Evolutionary conservation across 768 basidiomycete species (phyloP).

Genomic region (Boletus insuetus): DNA sequence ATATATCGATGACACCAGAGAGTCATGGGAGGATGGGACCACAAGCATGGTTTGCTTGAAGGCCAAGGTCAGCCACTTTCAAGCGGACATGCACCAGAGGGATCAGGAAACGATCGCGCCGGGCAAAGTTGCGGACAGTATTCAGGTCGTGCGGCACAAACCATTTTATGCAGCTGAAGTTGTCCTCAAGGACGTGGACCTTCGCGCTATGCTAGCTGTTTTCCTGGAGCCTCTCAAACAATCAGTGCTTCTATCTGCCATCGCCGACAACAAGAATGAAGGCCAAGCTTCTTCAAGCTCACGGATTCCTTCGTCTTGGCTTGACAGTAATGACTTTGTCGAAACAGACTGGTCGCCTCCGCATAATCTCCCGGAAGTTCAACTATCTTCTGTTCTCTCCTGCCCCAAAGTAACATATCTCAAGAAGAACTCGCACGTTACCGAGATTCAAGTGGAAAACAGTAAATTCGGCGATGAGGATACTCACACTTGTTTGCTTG

Average conservation of each 20-base stretch:
- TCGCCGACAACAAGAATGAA: constrained; percentile 45
- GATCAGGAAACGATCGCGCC: constrained; percentile 71
- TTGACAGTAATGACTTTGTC: constrained; percentile 77
- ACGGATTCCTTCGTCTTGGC: constrained; percentile 58
- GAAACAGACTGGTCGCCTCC: constrained; percentile 67
- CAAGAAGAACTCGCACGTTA: constrained; percentile 51
- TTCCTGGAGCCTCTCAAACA: constrained; percentile 74
- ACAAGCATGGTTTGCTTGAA: constrained; percentile 85
- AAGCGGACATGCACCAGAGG: constrained; percentile 90
- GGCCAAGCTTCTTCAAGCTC: constrained; percentile 25
- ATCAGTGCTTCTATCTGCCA: constrained; percentile 45
- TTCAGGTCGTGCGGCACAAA: constrained; percentile 67
- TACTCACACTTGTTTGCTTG: constrained; percentile 79
- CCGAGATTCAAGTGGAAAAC: constrained; percentile 39
- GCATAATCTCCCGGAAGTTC: constrained; percentile 52
- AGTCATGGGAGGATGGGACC: constrained; percentile 78
- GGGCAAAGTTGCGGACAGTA: constrained; percentile 54
- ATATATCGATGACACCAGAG: constrained; percentile 76
- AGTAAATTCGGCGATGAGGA: constrained; percentile 87
- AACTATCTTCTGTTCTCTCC: constrained; percentile 67
- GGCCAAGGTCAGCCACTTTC: constrained; percentile 73
- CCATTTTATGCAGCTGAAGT: constrained; percentile 88
- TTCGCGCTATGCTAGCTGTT: constrained; percentile 74
- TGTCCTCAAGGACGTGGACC: constrained; percentile 68
- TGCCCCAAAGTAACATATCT: constrained; percentile 86